phyloP scores from a whole-genome alignment of 1,284 basidiomycete genomes.

The Neotropicomus parvogracilis region DNA sequence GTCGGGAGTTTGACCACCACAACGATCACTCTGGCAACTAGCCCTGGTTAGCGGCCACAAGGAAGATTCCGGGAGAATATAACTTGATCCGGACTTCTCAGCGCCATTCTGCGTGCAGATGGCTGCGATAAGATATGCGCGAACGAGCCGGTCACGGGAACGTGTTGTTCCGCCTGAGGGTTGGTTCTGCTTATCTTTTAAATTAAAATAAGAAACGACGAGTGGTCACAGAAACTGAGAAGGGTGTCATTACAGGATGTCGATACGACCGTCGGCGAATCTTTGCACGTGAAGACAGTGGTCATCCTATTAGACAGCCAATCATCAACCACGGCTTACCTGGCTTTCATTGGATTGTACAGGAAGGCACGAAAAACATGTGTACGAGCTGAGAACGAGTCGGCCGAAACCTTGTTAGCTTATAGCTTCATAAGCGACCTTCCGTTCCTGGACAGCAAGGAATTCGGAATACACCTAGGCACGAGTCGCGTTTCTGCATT shows the following conservation, averaged over 20 bases:
- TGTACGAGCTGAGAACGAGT: background rate
- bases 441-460: background rate
- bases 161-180: background rate
- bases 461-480: slow-evolving; percentile 2
- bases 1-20: too few relatives aligned
- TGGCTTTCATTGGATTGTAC: too few relatives aligned
- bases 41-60: background rate
- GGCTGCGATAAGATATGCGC: background rate
- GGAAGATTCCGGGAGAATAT: background rate
- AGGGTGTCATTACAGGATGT: background rate
- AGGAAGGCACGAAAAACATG: background rate
- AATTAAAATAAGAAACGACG: background rate
- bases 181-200: background rate
- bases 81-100: too few relatives aligned
- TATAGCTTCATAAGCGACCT: background rate
- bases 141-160: background rate
- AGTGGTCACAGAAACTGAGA: background rate
- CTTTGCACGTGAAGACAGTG: background rate
- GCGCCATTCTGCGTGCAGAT: background rate
- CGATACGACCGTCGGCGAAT: background rate
- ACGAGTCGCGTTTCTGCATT: background rate
- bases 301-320: background rate
- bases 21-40: too few relatives aligned
- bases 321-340: background rate
- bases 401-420: slow-evolving; percentile 4